These are phyloP conservation scores for Russula olivacea DNA, from an alignment of 768 basidiomycete genomes.

Conservation along the genomic window DNA sequence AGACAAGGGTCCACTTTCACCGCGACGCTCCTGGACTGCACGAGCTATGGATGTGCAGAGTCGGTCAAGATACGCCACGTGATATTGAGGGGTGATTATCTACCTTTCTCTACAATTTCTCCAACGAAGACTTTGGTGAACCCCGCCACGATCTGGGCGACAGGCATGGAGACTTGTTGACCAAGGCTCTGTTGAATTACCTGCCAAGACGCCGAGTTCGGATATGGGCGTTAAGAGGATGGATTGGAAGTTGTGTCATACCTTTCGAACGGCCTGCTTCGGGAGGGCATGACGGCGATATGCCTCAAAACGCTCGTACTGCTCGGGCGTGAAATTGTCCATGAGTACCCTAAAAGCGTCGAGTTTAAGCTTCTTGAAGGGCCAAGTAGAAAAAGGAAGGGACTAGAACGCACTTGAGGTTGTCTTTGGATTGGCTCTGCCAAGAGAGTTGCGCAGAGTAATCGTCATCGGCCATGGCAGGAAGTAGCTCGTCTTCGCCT, in stretches of 20 bases:
- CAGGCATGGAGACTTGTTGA: slow-evolving; percentile 79
- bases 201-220: slow-evolving; percentile 35
- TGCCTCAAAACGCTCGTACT: slow-evolving; percentile 86
- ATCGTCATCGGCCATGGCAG: slow-evolving; percentile 86
- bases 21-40: slow-evolving; percentile 61
- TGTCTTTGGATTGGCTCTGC: slow-evolving; percentile 86
- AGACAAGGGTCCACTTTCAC: slow-evolving; percentile 72
- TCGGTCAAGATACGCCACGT: too few relatives aligned
- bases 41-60: slow-evolving; percentile 47
- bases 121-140: slow-evolving; percentile 91
- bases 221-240: not conserved
- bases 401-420: slow-evolving; percentile 55
- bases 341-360: slow-evolving; percentile 60
- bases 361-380: not conserved
- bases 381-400: not conserved
- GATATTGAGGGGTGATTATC: not conserved
- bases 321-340: slow-evolving; percentile 78
- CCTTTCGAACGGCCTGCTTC: slow-evolving; percentile 79
- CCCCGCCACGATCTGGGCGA: slow-evolving; percentile 85
- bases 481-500: slow-evolving; percentile 70
- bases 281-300: slow-evolving; percentile 79
- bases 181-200: slow-evolving; percentile 78
- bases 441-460: slow-evolving; percentile 78
- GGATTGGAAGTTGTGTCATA: slow-evolving; percentile 28
- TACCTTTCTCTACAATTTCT: slow-evolving; percentile 86